These are phyloP conservation scores for Hypsizygus ulmarius DNA, from an alignment of 1,284 basidiomycete species.

Conservation along the genomic window DNA sequence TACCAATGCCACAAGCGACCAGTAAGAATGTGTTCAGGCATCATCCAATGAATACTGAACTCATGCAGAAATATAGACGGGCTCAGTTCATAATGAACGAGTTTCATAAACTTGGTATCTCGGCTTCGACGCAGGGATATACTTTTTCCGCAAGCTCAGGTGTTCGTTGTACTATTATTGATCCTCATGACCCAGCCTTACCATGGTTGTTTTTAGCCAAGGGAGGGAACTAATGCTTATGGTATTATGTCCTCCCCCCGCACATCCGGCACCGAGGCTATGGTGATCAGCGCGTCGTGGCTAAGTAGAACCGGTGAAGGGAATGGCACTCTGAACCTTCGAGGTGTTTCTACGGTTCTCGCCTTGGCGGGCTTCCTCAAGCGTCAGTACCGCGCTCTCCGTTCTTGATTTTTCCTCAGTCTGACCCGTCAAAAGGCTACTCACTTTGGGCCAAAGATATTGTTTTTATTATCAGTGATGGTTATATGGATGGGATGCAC, in stretches of 20 bases:
- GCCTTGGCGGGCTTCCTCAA: slow-evolving; percentile 82
- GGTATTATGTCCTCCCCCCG: slow-evolving; percentile 82
- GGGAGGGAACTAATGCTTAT: slow-evolving; percentile 76
- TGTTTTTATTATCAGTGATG: slow-evolving; percentile 88
- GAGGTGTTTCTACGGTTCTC: slow-evolving; percentile 84
- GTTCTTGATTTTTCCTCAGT: neutral
- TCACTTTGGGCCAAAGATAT: slow-evolving; percentile 95
- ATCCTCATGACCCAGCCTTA: neutral
- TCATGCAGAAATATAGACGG: slow-evolving; percentile 43
- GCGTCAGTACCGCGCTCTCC: slow-evolving; percentile 46
- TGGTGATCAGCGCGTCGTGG: slow-evolving; percentile 90
- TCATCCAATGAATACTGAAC: neutral
- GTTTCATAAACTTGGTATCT: slow-evolving; percentile 69
- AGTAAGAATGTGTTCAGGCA: slow-evolving; percentile 49
- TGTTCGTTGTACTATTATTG: slow-evolving; percentile 34
- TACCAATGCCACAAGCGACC: slow-evolving; percentile 60
- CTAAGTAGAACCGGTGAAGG: slow-evolving; percentile 61
- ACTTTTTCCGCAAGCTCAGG: slow-evolving; percentile 46
- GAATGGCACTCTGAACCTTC: slow-evolving; percentile 67
- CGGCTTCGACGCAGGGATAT: slow-evolving; percentile 69
- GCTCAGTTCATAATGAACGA: slow-evolving; percentile 56
- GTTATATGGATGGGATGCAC: slow-evolving; percentile 87
- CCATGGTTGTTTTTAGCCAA: slow-evolving; percentile 18
- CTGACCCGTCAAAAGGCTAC: slow-evolving; percentile 52
- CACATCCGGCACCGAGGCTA: slow-evolving; percentile 86